Evolutionary conservation across 768 basidiomycete species (phyloP), one percentile per base, ranked within the genome.

Genomic region (Trametes coccinea): DNA sequence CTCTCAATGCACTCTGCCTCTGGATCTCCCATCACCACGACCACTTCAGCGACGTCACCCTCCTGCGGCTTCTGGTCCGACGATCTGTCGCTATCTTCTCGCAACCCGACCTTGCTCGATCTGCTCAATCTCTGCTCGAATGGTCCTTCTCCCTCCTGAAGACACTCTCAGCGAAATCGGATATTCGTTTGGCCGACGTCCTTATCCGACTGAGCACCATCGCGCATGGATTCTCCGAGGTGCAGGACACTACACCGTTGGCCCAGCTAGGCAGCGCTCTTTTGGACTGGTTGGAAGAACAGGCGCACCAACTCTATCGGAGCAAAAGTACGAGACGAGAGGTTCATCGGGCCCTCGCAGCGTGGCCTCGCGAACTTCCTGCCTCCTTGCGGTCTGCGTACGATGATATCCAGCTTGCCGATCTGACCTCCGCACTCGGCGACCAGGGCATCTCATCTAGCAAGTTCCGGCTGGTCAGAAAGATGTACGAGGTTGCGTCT

Each of bases 391-490:
- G 75, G 5, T 72, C 76, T 8, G 64, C 84, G 30, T 79, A 76
- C 34, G 75, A 80, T 13, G 78, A 80, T 43, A 78, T 85, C 54
- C 76, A 80, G 13, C 66, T 79, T 1, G 73, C 78, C 9, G 77
- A 78, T 57, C 69, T 92, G 29, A 83, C 84, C 10, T 69, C 72
- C 3, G 78, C 87, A 40, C 78, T 95, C 31, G 78, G 75, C 13
- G 86, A 90, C 67, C 73, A 75, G 58, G 80, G 78, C n/a, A 84
- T 87, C 59, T 78, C 81, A 2, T 84, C 87, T 2, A 90, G 87
- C 71, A 93, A 92, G 71, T 93, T 94, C 71, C 82, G 88, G 14
- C 71, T 92, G 22, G 89, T 89, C 29, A 83, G 86, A 33, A 82
- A 82, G 51, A 73, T 94, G n/a, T 77, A 78, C 2, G 80, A 84